These are phyloP conservation scores for Brasenia schreberi DNA, from an alignment of 164 flowering plant species.

Conservation along the genomic window DNA sequence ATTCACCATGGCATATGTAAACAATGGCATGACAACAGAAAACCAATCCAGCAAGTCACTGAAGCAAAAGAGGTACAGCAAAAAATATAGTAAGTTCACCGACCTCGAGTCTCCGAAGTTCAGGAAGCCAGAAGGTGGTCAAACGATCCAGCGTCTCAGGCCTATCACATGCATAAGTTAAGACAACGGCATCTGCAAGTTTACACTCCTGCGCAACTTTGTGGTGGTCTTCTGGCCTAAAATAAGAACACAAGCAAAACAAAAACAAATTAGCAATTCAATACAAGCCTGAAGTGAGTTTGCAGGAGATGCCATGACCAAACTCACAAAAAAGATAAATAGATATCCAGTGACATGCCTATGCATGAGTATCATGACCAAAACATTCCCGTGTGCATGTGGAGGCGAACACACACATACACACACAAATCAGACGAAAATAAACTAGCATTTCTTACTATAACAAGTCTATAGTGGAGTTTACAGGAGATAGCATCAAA, in stretches of 20 bases:
- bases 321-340: background rate
- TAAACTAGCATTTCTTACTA: no score
- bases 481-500: no score
- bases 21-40: background rate
- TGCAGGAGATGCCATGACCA: background rate
- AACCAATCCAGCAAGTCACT: background rate
- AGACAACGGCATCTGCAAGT: conserved; percentile 83
- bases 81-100: background rate
- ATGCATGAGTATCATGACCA: no score
- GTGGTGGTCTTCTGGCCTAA: conserved; percentile 48
- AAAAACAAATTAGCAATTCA: background rate
- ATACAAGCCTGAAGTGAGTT: background rate
- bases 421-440: background rate
- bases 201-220: conserved; percentile 61
- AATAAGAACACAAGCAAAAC: background rate
- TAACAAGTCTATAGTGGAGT: no score
- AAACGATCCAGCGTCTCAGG: conserved; percentile 61
- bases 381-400: no score
- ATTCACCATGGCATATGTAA: background rate
- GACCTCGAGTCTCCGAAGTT: conserved; percentile 81
- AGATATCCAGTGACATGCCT: background rate
- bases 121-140: conserved; percentile 84
- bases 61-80: background rate
- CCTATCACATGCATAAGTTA: conserved; percentile 90
- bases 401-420: background rate